These are phyloP conservation scores for Pestalotiopsis sp. DNA, from an alignment of 2,329 filamentous ascomycete species.

Conservation along the genomic window DNA sequence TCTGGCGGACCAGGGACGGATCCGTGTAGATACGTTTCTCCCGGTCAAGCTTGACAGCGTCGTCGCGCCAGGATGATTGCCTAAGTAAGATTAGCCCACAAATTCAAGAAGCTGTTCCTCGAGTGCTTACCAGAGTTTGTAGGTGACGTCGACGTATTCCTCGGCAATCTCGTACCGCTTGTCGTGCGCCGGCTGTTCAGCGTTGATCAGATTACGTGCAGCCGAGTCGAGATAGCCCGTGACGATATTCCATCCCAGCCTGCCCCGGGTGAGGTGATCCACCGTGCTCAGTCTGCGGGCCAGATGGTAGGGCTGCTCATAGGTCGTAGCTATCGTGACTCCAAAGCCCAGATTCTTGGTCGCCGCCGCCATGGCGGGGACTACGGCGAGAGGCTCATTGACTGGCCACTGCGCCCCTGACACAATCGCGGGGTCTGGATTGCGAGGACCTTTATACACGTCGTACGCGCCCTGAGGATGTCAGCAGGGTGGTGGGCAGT, in stretches of 20 bases:
- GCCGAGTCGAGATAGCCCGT: slow-evolving; percentile 52
- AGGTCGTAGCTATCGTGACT: slow-evolving; percentile 63
- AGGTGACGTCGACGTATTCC: slow-evolving; percentile 61
- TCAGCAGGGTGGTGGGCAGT: slow-evolving; percentile 49
- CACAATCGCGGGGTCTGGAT: slow-evolving; percentile 37
- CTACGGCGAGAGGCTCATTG: slow-evolving; percentile 37
- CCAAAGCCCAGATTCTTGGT: slow-evolving; percentile 64
- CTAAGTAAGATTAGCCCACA: not conserved
- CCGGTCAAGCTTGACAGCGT: slow-evolving; percentile 10
- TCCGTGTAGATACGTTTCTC: slow-evolving; percentile 6
- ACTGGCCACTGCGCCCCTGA: slow-evolving; percentile 23
- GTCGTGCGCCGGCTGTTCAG: slow-evolving; percentile 60
- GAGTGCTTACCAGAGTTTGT: slow-evolving; percentile 44
- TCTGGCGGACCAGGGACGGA: slow-evolving; percentile 9
- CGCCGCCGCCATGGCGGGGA: slow-evolving; percentile 63
- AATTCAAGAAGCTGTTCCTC: not conserved
- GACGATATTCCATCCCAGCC: slow-evolving; percentile 68
- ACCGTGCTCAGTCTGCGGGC: slow-evolving; percentile 63
- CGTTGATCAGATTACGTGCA: slow-evolving; percentile 60
- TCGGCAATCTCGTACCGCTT: slow-evolving; percentile 62
- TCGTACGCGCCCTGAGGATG: slow-evolving; percentile 43
- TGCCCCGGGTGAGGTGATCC: slow-evolving; percentile 61
- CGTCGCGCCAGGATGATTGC: slow-evolving; percentile 13
- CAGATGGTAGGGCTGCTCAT: slow-evolving; percentile 61
- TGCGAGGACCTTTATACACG: slow-evolving; percentile 15